These are phyloP conservation scores for Monilinia laxa DNA, from an alignment of 2,329 filamentous ascomycete species.

Conservation along the genomic window DNA sequence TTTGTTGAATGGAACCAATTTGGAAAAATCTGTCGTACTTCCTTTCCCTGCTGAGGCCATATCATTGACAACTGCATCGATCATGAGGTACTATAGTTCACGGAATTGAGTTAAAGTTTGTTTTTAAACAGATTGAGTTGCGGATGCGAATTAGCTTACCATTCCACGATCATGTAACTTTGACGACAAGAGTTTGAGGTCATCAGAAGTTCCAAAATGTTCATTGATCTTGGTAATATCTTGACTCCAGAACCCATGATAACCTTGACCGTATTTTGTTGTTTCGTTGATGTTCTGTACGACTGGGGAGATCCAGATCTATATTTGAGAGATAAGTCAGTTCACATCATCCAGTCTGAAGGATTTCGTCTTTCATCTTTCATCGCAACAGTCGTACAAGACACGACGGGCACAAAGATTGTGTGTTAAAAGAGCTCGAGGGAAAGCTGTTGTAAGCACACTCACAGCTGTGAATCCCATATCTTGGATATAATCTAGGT, in stretches of 20 bases:
- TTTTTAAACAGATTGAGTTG: neutral
- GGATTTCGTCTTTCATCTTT: constrained; percentile 4
- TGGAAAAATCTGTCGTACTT: constrained; percentile 26
- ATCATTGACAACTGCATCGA: constrained; percentile 52
- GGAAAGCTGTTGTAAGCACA: constrained; percentile 6
- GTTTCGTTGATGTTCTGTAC: constrained; percentile 43
- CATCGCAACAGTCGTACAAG: neutral
- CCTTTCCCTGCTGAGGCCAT: constrained; percentile 38
- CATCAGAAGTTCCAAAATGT: constrained; percentile 57
- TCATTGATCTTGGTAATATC: constrained; percentile 53
- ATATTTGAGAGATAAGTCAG: constrained; percentile 11
- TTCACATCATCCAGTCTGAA: neutral
- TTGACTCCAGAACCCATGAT: constrained; percentile 48
- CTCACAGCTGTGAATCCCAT: constrained; percentile 41
- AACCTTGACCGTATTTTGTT: constrained; percentile 44
- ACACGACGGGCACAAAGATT: constrained; percentile 1
- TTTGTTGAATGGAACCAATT: constrained; percentile 29
- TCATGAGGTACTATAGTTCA: constrained; percentile 43
- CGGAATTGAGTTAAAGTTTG: constrained; percentile 5
- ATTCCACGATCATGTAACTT: constrained; percentile 56
- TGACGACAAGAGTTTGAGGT: constrained; percentile 56
- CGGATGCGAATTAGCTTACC: constrained; percentile 25
- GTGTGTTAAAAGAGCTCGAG: neutral
- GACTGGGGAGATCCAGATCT: constrained; percentile 46
- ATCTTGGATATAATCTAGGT: constrained; percentile 49